These are phyloP conservation scores for Brassica hybrid DNA, from an alignment of 441 rosid genomes.

Conservation along the genomic window DNA sequence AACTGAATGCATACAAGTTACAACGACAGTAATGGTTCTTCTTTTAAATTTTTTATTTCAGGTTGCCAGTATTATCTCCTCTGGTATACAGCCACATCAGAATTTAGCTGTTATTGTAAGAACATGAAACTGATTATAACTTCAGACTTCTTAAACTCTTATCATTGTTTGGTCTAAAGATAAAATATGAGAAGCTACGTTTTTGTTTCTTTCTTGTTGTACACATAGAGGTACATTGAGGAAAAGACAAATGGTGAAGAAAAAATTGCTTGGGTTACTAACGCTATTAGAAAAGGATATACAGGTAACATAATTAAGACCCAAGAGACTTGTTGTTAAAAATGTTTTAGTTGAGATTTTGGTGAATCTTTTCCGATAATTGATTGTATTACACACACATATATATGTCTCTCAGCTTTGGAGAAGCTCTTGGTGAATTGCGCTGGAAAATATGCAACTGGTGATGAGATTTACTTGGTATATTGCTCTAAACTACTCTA, in stretches of 20 bases:
- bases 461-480: neutral
- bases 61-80: slow-evolving; percentile 74
- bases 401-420: neutral
- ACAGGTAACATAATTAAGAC: neutral
- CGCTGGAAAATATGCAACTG: neutral
- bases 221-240: neutral
- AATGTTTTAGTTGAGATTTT: neutral
- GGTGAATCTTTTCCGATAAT: neutral
- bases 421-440: neutral
- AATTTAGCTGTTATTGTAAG: slow-evolving; percentile 51
- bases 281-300: neutral
- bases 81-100: slow-evolving; percentile 85
- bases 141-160: neutral
- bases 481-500: neutral
- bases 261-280: neutral
- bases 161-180: neutral
- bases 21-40: neutral
- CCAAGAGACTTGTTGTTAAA: neutral
- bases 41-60: slow-evolving; percentile 22
- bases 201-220: neutral
- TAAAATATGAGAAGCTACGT: neutral
- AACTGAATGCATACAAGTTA: neutral
- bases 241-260: slow-evolving; percentile 2
- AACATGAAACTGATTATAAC: slow-evolving; percentile 5
- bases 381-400: neutral